Conservation (phyloP, 176 grass and related monocot genomes). For the Triticum urartu region DNA sequence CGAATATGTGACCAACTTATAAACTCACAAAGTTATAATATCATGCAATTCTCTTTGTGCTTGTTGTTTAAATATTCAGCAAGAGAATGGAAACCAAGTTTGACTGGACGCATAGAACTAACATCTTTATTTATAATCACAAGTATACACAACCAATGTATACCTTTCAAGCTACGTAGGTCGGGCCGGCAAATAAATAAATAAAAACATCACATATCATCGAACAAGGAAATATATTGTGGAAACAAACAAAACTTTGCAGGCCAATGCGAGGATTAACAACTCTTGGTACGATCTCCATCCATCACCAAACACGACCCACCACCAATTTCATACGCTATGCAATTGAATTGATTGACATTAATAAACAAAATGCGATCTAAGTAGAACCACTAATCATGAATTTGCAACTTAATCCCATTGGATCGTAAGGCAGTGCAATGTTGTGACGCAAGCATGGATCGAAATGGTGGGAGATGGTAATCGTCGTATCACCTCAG, state of each 20-base stretch:
- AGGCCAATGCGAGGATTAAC: slow-evolving; percentile 27
- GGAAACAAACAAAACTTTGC: slow-evolving; percentile 44
- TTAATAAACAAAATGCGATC: slow-evolving; percentile 21
- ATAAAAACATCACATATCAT: neutral
- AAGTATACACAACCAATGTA: neutral
- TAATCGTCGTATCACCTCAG: slow-evolving; percentile 17
- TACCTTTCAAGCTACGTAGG: neutral
- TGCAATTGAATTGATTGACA: neutral
- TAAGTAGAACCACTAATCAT: neutral
- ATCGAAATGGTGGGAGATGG: neutral
- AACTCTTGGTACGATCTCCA: slow-evolving; percentile 28
- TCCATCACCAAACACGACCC: neutral
- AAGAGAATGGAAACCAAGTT: neutral
- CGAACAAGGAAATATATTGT: neutral
- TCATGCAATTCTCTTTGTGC: neutral
- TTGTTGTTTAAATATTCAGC: neutral
- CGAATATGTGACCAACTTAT: no score
- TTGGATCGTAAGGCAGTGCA: neutral
- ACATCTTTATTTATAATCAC: neutral
- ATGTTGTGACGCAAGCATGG: neutral
- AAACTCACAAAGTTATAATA: neutral
- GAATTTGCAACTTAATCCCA: slow-evolving; percentile 21
- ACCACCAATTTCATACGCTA: neutral
- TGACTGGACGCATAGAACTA: neutral
- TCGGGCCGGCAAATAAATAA: neutral